Percentiles rank a stretch among this genome's conserved stretches.
Conservation (phyloP, 441 rosid genomes). For the Erodium moschatum region DNA sequence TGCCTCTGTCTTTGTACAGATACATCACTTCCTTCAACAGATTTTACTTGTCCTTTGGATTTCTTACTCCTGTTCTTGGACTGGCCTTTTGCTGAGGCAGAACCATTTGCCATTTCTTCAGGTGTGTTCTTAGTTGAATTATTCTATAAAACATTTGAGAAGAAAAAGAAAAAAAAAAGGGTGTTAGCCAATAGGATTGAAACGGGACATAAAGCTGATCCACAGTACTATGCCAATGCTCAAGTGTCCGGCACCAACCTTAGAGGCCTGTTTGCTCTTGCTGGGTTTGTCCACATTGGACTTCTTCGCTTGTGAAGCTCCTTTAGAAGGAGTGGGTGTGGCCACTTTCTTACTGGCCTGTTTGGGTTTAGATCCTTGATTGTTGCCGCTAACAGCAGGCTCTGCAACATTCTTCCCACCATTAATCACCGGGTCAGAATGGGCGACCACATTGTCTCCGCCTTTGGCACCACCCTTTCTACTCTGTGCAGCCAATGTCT, state of each 20-base stretch:
- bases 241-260: background rate
- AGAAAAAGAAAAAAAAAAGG: too few relatives aligned
- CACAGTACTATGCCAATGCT: background rate
- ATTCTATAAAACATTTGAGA: background rate
- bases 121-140: background rate
- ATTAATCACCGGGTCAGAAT: conserved; percentile 25
- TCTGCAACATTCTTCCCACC: conserved; percentile 23
- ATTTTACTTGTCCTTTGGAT: background rate
- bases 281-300: background rate
- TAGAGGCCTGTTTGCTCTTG: background rate
- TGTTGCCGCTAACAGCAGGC: background rate
- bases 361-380: background rate
- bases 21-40: background rate
- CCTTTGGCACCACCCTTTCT: conserved; percentile 18
- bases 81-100: background rate
- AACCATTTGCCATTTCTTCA: background rate
- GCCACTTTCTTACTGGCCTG: conserved; percentile 29
- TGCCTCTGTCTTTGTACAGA: background rate
- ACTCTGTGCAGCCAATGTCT: conserved; percentile 30
- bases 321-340: conserved; percentile 17
- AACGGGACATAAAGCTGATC: background rate
- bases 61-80: background rate
- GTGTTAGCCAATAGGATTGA: background rate
- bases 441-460: conserved; percentile 11
- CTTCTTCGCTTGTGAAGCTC: conserved; percentile 15